Base-by-base conservation (phyloP, 2,329 filamentous ascomycete genomes). In the Thelonectria blattea region DNA sequence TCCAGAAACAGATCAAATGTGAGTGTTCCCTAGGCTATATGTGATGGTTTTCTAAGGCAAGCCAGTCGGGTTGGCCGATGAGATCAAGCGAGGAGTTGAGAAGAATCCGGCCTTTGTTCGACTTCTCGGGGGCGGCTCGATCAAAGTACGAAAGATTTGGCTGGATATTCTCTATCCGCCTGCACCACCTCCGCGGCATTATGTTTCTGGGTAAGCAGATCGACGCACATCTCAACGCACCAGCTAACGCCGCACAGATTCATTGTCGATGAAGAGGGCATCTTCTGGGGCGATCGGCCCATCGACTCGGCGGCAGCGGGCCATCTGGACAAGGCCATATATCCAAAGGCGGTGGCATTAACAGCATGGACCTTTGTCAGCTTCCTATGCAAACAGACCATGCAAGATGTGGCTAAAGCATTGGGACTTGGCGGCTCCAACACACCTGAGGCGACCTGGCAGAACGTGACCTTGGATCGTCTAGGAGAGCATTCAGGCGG, bases 141-240 rank as follows among this genome's bases (percentile, higher is more conserved):
- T 85, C 50, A 78, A 76, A 39, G 62, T 88, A 30, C 78, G 77
- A 34, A 81, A 81, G 57, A 79, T 76, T 52, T 89, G 86, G 87
- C 77, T 91, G 27, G 82, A 89, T 42, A 77, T 89, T 24, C 80
- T 86, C 51, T 90, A 85, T 63, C 88, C 88, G 0, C 74, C 75
- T 45, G 76, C 76, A 37, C 84, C 87, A 43, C 87, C 88, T 1
- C 86, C 88, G 5, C 81, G 80, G 55, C 88, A 85, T 58, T 79
- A 82, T 61, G 81, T 85, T 59, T 82, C 81, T 50, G 88, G 87
- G 88, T 90, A 81, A 65, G 79, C 69, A 41, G 3, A 8, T 32
- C 5, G 7, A 11, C 14, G 11, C 3, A 9, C 18, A 15, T 1
- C 5, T 30, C 3, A 17, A 5, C 20, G 14, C 5, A 27, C 15